These are phyloP conservation scores for Arachis stenosperma DNA, from an alignment of 306 rosid genomes.

Conservation along the genomic window DNA sequence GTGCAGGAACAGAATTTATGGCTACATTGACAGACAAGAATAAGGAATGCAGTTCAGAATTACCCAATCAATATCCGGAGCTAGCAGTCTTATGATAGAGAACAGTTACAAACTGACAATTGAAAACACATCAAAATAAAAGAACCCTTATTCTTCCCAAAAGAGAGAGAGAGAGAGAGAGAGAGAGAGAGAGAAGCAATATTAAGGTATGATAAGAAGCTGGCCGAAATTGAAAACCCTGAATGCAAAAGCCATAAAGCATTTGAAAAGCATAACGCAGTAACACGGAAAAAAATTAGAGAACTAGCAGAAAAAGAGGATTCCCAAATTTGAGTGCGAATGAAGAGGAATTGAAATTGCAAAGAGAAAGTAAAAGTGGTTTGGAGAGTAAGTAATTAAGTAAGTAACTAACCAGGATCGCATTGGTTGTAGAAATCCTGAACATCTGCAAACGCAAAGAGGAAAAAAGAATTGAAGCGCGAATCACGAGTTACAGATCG, in stretches of 20 bases:
- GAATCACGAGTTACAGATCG: too few species aligned
- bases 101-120: background rate
- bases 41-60: background rate
- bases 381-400: background rate
- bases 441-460: slow-evolving; percentile 64
- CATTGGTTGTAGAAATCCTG: slow-evolving; percentile 72
- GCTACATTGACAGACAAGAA: background rate
- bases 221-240: background rate
- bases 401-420: slow-evolving; percentile 72
- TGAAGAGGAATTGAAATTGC: background rate
- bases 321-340: slow-evolving; percentile 5
- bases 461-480: background rate
- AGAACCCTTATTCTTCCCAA: background rate
- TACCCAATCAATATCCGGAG: background rate
- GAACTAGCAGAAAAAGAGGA: background rate
- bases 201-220: background rate
- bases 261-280: too few species aligned
- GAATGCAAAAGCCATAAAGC: background rate
- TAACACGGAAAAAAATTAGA: too few species aligned
- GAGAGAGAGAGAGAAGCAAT: background rate
- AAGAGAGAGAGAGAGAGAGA: too few species aligned
- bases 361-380: background rate
- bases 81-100: slow-evolving; percentile 1
- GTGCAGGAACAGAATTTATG: background rate
- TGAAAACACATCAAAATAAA: background rate